phyloP scores from a whole-genome alignment of 106 monocot genomes.

The Posidonia australis region DNA sequence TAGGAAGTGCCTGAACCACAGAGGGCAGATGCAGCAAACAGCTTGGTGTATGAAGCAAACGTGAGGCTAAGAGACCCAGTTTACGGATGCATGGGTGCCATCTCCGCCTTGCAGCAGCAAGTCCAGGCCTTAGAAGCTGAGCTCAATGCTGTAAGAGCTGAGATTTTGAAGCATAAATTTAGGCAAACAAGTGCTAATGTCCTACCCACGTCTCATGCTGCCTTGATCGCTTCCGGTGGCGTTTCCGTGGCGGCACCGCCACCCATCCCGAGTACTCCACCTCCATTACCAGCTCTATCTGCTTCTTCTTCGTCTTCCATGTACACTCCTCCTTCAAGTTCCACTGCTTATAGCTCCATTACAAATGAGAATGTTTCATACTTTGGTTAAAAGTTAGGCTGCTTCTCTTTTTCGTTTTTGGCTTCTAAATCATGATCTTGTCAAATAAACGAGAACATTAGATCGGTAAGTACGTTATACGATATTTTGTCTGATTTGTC shows the following conservation, averaged over 20 bases:
- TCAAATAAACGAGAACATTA: too few relatives aligned
- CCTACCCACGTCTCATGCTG: slow-evolving; percentile 29
- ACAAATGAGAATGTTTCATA: slow-evolving; percentile 77
- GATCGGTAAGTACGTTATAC: too few relatives aligned
- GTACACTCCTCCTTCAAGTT: slow-evolving; percentile 58
- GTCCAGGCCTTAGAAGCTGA: slow-evolving; percentile 64
- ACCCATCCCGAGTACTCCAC: slow-evolving; percentile 6
- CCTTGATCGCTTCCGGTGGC: slow-evolving; percentile 11
- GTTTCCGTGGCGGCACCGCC: slow-evolving; percentile 24
- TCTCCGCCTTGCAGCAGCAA: slow-evolving; percentile 68
- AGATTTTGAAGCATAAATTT: slow-evolving; percentile 53
- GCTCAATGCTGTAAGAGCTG: slow-evolving; percentile 40
- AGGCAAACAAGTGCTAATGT: slow-evolving; percentile 23
- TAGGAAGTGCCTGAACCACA: slow-evolving; percentile 70
- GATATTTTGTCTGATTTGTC: too few relatives aligned
- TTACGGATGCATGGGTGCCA: slow-evolving; percentile 79
- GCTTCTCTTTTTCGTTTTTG: too few relatives aligned
- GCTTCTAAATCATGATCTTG: too few relatives aligned
- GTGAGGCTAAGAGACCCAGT: slow-evolving; percentile 70
- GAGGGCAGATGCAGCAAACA: slow-evolving; percentile 67
- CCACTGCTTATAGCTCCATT: slow-evolving; percentile 86
- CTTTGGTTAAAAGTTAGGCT: slow-evolving; percentile 28
- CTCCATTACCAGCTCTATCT: neutral
- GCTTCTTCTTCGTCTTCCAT: slow-evolving; percentile 35
- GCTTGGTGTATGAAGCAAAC: slow-evolving; percentile 73